Conservation (phyloP, 768 basidiomycete species). For the Macrolepiota fuliginosa region DNA sequence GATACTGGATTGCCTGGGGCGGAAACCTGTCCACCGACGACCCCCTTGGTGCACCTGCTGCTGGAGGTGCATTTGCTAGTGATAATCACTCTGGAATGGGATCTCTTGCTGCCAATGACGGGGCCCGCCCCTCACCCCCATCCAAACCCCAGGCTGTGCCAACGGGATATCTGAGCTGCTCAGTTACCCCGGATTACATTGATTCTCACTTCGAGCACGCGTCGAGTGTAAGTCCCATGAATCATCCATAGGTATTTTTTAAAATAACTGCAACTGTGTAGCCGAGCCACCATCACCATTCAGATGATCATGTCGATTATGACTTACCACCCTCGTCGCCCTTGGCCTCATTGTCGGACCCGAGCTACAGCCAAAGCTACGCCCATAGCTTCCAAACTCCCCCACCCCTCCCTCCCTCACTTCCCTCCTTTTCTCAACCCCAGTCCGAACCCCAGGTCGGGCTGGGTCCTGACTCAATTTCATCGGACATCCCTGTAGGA, state of each 20-base stretch:
- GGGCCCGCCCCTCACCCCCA: too few relatives aligned
- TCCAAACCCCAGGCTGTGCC: not conserved
- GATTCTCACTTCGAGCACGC: not conserved
- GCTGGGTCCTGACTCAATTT: not conserved
- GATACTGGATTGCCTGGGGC: too few relatives aligned
- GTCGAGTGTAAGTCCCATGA: not conserved
- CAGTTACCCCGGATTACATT: conserved; percentile 1
- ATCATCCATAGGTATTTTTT: conserved; percentile 7
- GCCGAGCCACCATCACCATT: not conserved
- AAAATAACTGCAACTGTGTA: not conserved
- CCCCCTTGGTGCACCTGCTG: not conserved
- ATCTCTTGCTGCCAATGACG: too few relatives aligned
- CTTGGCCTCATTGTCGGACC: not conserved
- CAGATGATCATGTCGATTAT: not conserved
- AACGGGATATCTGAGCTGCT: conserved; percentile 5
- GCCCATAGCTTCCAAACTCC: not conserved
- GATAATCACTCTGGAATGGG: conserved; percentile 2
- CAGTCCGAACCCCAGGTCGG: not conserved
- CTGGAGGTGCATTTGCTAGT: conserved; percentile 2
- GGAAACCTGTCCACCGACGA: not conserved
- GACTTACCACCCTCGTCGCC: not conserved
- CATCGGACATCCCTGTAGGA: not conserved
- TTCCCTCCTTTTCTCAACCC: not conserved
- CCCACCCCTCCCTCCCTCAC: not conserved
- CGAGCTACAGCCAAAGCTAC: not conserved